These are phyloP conservation scores for Tetrapisispora fleetii DNA, from an alignment of 805 yeast species.

Conservation along the genomic window DNA sequence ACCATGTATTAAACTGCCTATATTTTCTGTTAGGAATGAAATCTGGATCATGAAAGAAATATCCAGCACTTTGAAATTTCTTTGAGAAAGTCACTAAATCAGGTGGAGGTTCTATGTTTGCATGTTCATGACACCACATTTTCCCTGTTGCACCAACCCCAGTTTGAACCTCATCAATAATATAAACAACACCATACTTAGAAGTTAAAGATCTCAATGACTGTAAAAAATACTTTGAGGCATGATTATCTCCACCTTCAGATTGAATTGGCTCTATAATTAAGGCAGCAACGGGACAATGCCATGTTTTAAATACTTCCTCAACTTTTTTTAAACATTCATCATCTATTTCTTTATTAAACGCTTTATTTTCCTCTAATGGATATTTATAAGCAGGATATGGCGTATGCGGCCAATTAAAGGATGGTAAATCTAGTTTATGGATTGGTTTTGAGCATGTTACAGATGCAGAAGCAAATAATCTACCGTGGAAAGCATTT, in stretches of 20 bases:
- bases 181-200: conserved; percentile 48
- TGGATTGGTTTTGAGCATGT: conserved; percentile 94
- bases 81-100: conserved; percentile 65
- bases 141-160: conserved; percentile 69
- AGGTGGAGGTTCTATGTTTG: conserved; percentile 50
- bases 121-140: conserved; percentile 67
- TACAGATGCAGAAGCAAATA: conserved; percentile 83
- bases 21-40: conserved; percentile 52
- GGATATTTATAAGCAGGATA: conserved; percentile 84
- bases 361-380: conserved; percentile 51
- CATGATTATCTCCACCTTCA: conserved; percentile 73
- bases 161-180: conserved; percentile 66
- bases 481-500: conserved; percentile 89
- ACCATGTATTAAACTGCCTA: conserved; percentile 72
- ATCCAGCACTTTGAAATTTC: conserved; percentile 67
- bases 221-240: conserved; percentile 51
- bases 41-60: conserved; percentile 49
- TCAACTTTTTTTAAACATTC: conserved; percentile 75
- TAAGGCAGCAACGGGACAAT: conserved; percentile 74
- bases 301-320: conserved; percentile 55
- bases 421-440: conserved; percentile 85
- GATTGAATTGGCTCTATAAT: conserved; percentile 82
- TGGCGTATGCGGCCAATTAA: conserved; percentile 95
- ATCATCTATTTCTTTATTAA: conserved; percentile 67
- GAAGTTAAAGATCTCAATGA: conserved; percentile 49